Evolutionary conservation across 805 yeast genomes (phyloP).

Genomic region (Candida awuae): DNA sequence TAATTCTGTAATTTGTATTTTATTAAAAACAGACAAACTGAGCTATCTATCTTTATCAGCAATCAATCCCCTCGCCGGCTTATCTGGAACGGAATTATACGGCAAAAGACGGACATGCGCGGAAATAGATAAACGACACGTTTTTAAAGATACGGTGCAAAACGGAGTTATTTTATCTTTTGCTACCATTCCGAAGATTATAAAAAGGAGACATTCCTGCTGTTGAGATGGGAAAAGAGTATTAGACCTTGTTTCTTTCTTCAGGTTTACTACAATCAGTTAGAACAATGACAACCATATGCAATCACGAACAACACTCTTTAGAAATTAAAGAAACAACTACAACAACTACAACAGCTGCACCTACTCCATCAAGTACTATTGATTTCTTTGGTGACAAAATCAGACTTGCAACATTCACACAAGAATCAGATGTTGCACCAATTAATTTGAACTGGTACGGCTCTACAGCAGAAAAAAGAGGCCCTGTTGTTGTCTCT

Average conservation of each 20-base stretch:
- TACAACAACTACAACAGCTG: no score
- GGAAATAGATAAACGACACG: neutral
- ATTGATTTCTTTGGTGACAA: constrained; percentile 19
- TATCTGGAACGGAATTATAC: neutral
- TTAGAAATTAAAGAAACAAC: constrained; percentile 1
- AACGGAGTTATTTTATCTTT: no score
- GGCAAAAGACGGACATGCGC: neutral
- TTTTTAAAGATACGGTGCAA: no score
- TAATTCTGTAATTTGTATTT: no score
- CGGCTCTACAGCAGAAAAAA: constrained; percentile 34
- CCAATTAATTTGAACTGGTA: constrained; percentile 52
- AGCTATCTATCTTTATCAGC: no score
- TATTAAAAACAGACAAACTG: no score
- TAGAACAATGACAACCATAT: neutral
- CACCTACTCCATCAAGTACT: no score
- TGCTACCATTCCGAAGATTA: no score
- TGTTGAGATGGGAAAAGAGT: no score
- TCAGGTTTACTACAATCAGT: constrained; percentile 1
- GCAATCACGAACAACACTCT: constrained; percentile 1
- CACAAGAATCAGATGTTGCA: constrained; percentile 40
- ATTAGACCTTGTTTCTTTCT: neutral
- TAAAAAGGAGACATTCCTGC: no score
- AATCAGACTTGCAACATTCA: constrained; percentile 44
- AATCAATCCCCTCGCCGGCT: no score
- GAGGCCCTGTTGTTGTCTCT: constrained; percentile 55